A percentile compares a stretch with the other conserved stretches of the same genome.
These are phyloP conservation scores for Phaeosphaeriaceae sp. DNA, from an alignment of 2,329 filamentous ascomycete genomes.

Conservation along the genomic window DNA sequence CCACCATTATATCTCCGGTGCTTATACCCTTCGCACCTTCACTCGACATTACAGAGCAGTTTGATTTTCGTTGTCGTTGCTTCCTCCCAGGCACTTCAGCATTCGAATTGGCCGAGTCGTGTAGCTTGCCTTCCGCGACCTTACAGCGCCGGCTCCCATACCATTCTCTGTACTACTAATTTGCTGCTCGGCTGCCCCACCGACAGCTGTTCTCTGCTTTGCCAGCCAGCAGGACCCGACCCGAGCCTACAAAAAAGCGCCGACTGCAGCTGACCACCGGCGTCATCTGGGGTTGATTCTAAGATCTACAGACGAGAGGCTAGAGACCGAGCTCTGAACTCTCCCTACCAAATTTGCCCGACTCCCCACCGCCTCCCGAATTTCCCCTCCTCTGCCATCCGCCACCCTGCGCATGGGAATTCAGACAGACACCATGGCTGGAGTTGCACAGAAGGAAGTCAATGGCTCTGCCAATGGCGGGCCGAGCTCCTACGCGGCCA, in stretches of 20 bases:
- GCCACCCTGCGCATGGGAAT: constrained; percentile 36
- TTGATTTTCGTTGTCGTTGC: constrained; percentile 25
- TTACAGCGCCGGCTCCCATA: constrained; percentile 12
- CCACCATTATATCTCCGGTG: constrained; percentile 10
- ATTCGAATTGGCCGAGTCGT: background rate
- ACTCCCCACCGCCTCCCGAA: constrained; percentile 21
- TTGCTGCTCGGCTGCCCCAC: constrained; percentile 28
- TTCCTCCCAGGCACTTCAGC: constrained; percentile 13
- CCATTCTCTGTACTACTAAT: constrained; percentile 26
- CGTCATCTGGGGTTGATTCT: constrained; percentile 8
- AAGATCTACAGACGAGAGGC: constrained; percentile 24
- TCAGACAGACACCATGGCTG: constrained; percentile 42
- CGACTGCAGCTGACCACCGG: constrained; percentile 6
- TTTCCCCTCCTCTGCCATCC: constrained; percentile 16
- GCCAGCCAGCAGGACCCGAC: background rate
- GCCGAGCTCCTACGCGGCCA: constrained; percentile 74
- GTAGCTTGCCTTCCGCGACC: background rate
- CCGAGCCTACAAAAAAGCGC: background rate
- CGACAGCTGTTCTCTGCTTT: constrained; percentile 12
- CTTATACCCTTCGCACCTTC: constrained; percentile 18
- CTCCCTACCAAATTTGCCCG: constrained; percentile 35
- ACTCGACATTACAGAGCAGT: background rate
- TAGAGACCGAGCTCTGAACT: constrained; percentile 24
- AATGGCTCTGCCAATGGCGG: constrained; percentile 60
- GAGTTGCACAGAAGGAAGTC: constrained; percentile 40